phyloP scores from a whole-genome alignment of 2,329 filamentous ascomycete species.

The Lachnellula cervina region DNA sequence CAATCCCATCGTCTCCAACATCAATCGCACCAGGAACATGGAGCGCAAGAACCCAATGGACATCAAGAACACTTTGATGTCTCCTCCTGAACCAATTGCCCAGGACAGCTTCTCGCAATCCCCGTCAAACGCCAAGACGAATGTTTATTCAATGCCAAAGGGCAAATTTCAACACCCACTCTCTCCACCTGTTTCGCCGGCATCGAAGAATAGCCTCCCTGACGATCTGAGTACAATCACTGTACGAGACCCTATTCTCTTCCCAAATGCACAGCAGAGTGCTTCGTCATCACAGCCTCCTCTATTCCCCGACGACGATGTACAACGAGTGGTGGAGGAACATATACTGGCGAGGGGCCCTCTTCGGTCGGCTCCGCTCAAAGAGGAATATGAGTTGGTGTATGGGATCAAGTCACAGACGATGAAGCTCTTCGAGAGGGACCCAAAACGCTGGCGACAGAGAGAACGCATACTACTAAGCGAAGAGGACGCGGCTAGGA shows the following conservation, averaged over 20 bases:
- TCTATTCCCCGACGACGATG: slow-evolving; percentile 45
- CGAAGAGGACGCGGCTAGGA: slow-evolving; percentile 22
- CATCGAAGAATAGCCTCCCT: slow-evolving; percentile 29
- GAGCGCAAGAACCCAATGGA: slow-evolving; percentile 23
- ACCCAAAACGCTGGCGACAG: slow-evolving; percentile 24
- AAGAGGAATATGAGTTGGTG: slow-evolving; percentile 50
- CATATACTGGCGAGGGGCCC: slow-evolving; percentile 28
- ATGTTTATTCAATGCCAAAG: slow-evolving; percentile 30
- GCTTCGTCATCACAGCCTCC: slow-evolving; percentile 42
- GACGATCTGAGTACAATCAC: slow-evolving; percentile 33
- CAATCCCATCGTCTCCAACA: slow-evolving; percentile 20
- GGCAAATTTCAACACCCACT: slow-evolving; percentile 38
- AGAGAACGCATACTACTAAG: slow-evolving; percentile 27
- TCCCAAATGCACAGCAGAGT: slow-evolving; percentile 41
- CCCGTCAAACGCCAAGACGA: slow-evolving; percentile 24
- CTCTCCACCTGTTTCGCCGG: slow-evolving; percentile 56
- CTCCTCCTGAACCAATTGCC: slow-evolving; percentile 52
- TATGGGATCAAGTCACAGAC: slow-evolving; percentile 50
- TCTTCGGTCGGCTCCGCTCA: slow-evolving; percentile 43
- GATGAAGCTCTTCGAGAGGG: slow-evolving; percentile 32
- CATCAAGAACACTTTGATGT: slow-evolving; percentile 50
- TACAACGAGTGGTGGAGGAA: slow-evolving; percentile 45
- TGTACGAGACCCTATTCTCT: slow-evolving; percentile 52
- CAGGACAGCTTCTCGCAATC: slow-evolving; percentile 44
- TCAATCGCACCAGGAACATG: slow-evolving; percentile 22